Conservation (phyloP, 768 basidiomycete species). For the Suillus sp. region DNA sequence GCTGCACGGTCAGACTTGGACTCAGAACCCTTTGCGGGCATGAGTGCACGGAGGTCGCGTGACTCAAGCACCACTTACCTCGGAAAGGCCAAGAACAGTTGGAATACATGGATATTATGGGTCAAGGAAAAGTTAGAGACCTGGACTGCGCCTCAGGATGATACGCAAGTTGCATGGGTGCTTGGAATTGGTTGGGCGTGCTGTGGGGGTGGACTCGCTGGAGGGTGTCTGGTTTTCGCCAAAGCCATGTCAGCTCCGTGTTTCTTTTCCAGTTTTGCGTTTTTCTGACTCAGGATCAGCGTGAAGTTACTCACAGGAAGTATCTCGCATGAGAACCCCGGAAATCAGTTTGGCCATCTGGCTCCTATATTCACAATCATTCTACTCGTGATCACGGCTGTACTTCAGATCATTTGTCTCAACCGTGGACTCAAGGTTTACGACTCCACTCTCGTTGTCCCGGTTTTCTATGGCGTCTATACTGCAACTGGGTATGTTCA, state of each 20-base stretch:
- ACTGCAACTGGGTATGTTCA: constrained; percentile 71
- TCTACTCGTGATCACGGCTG: constrained; percentile 66
- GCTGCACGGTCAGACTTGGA: constrained; percentile 68
- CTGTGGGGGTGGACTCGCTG: constrained; percentile 87
- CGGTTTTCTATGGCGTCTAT: constrained; percentile 93
- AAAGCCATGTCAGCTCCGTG: constrained; percentile 38
- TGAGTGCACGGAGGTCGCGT: constrained; percentile 33
- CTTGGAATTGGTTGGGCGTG: constrained; percentile 95
- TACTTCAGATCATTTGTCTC: constrained; percentile 88
- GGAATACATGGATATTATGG: constrained; percentile 51
- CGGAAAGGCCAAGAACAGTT: constrained; percentile 40
- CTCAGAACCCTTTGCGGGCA: constrained; percentile 53
- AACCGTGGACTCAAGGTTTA: constrained; percentile 90
- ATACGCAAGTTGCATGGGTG: constrained; percentile 86
- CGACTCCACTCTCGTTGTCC: constrained; percentile 89
- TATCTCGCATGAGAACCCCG: constrained; percentile 76
- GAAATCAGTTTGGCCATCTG: constrained; percentile 84
- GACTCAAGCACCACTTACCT: constrained; percentile 28
- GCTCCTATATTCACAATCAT: constrained; percentile 79
- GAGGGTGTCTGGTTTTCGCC: constrained; percentile 86
- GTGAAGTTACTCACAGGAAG: constrained; percentile 79
- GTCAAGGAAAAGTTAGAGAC: constrained; percentile 65
- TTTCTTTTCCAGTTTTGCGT: constrained; percentile 8
- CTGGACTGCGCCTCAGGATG: constrained; percentile 80
- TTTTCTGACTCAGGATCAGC: constrained; percentile 37